Percentiles rank a stretch among this genome's conserved stretches.
These are phyloP conservation scores for Fusarium anguioides DNA, from an alignment of 2,329 filamentous ascomycete species.

Conservation along the genomic window DNA sequence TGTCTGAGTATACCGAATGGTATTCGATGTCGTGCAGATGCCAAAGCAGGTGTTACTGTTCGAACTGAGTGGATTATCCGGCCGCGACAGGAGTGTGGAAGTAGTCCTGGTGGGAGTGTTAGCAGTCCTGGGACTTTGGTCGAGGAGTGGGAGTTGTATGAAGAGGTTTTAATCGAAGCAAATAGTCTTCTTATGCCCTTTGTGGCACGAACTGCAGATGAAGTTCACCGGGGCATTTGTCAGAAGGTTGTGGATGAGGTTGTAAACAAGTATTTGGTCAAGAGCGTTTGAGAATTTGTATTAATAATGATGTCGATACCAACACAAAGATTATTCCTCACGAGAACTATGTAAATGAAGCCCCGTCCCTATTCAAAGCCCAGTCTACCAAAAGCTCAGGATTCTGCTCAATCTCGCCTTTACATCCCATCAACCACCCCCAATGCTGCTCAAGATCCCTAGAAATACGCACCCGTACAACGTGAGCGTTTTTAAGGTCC, in stretches of 20 bases:
- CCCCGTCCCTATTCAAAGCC: conserved; percentile 16
- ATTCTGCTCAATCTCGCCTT: conserved; percentile 6
- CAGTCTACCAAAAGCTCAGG: conserved; percentile 17
- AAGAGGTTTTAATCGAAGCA: conserved; percentile 22
- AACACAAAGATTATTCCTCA: background rate
- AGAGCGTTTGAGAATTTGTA: background rate
- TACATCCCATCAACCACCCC: conserved; percentile 13
- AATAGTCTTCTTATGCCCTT: conserved; percentile 32
- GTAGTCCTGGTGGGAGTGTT: conserved; percentile 11
- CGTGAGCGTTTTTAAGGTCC: too few relatives aligned
- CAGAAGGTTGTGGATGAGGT: conserved; percentile 24
- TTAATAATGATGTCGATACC: background rate
- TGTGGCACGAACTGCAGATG: conserved; percentile 18
- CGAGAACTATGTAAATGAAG: background rate
- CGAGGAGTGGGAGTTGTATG: conserved; percentile 32
- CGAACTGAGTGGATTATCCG: conserved; percentile 28
- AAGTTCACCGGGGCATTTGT: conserved; percentile 15
- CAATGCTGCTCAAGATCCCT: conserved; percentile 3
- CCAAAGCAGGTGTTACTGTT: conserved; percentile 16
- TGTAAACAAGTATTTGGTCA: conserved; percentile 7
- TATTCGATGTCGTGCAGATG: conserved; percentile 25
- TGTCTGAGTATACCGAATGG: conserved; percentile 30
- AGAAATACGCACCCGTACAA: background rate
- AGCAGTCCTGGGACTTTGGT: conserved; percentile 14
- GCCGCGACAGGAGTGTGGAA: conserved; percentile 3